Base-by-base conservation (phyloP, 768 basidiomycete genomes). In the Xerocomellus amylosporus region DNA sequence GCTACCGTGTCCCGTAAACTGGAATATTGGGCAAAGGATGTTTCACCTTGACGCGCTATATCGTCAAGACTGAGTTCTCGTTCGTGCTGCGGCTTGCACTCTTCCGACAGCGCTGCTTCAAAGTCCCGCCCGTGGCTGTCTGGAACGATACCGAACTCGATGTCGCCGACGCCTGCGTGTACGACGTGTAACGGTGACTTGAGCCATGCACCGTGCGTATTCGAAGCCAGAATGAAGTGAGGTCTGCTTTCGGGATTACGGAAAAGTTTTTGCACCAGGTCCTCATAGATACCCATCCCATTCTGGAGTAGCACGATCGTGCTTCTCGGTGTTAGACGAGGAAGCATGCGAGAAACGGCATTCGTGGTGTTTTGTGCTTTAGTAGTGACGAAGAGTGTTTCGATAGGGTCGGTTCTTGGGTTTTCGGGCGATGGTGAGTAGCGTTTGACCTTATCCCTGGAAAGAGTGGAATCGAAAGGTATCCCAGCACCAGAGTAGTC, bases 231-330 rank as follows among this genome's bases (percentile, higher is more conserved):
- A 58, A 98, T 80, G 66, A 98, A 93, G 63, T 90, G 86, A 13
- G 95, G 95, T 37, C 95, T 83, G 28, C 77, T 75, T 33, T 76
- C 68, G 22, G 85, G 79, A 67, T 93, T 87, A 20, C 80, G 86
- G 69, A 93, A 98, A 39, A 93, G 63, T 6, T 78, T 62, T 7
- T 73, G 64, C 17, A 91, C 68, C 45, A 97, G 77, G 56, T 83
- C 74, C 52, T 98, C 95, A 69, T 93, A 90, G 9, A 95, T 74
- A 12, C 93, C 96, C 85, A 97, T 90, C 26, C 96, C 96, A 67
- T 96, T 96, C 65, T 96, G 91, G 49, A 98, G 71, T 17, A 99
- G 80, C 3, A 96, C 90, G 59, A 98, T 85, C 31, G 94, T 96
- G 39, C 87, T 88, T 46, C 79, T 70, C 0, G 78, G 66, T 4